A percentile compares a stretch with the other conserved stretches of the same genome.
phyloP scores from a whole-genome alignment of 805 yeast genomes.

The Lipomyces yamadae region DNA sequence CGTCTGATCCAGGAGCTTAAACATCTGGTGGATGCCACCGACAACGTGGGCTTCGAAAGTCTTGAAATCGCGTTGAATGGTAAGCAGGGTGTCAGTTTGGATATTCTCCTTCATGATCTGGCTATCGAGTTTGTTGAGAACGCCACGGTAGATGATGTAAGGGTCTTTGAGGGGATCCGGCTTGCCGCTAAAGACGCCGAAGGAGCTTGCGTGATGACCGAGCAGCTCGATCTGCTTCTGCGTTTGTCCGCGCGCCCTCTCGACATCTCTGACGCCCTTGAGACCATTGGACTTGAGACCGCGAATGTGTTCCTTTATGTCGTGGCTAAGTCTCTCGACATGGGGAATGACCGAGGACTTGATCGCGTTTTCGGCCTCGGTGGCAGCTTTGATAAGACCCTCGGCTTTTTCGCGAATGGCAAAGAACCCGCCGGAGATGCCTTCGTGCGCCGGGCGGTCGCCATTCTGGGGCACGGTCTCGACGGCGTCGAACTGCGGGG shows the following conservation, averaged over 20 bases:
- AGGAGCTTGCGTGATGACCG: slow-evolving; percentile 46
- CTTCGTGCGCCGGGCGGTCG: slow-evolving; percentile 30
- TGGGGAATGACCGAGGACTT: slow-evolving; percentile 51
- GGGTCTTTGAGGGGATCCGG: slow-evolving; percentile 54
- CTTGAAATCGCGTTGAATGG: slow-evolving; percentile 50
- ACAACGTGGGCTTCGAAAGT: slow-evolving; percentile 53
- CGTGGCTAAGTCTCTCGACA: slow-evolving; percentile 49
- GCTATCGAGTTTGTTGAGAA: slow-evolving; percentile 47
- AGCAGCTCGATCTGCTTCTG: slow-evolving; percentile 50
- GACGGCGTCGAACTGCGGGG: slow-evolving; percentile 46
- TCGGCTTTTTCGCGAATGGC: slow-evolving; percentile 45
- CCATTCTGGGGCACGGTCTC: slow-evolving; percentile 32
- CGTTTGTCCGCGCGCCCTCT: slow-evolving; percentile 45
- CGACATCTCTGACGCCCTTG: slow-evolving; percentile 49
- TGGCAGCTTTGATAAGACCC: slow-evolving; percentile 45
- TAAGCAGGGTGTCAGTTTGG: slow-evolving; percentile 52
- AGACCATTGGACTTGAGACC: slow-evolving; percentile 47
- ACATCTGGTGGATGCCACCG: slow-evolving; percentile 50
- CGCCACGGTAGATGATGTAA: slow-evolving; percentile 50
- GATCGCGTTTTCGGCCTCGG: slow-evolving; percentile 50
- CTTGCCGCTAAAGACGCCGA: slow-evolving; percentile 42
- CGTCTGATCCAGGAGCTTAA: slow-evolving; percentile 42
- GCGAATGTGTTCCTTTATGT: slow-evolving; percentile 52
- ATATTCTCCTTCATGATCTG: slow-evolving; percentile 55
- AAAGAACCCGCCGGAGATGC: slow-evolving; percentile 47